Evolutionary conservation across 495 filamentous ascomycete species (phyloP), one percentile per base, ranked within the genome.

Genomic region (Hypoxylon perforatum): DNA sequence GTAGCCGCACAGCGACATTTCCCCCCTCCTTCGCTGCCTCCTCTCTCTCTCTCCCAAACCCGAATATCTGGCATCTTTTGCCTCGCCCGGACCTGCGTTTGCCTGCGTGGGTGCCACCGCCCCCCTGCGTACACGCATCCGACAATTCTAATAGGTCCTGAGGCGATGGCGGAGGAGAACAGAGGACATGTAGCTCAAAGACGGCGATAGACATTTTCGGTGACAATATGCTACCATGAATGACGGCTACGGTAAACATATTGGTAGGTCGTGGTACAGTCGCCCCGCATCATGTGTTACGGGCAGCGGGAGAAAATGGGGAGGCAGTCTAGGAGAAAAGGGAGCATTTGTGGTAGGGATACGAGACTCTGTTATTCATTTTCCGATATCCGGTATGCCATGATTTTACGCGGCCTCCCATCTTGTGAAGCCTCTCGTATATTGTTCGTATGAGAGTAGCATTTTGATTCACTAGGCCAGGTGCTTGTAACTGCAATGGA

Each of bases 251-350:
- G 35, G 46, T 57, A 17, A 19, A 30, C 41, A 9, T 41, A 15
- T 45, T 46, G 14, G 58, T 61, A 57, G 19, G 11, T 50, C 18
- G 41, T 52, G 2, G 25, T 33, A 63, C 54, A 28, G 25, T 47
- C 33, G 21, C 41, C 52, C 47, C 28, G 38, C 33, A 38, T 63
- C 59, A 25, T 54, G 64, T 62, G 42, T 38, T 21, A 68, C 65
- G 33, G 17, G 22, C 22, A 49, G 59, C 48, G 44, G 53, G 48
- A 42, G 47, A 45, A 45, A 45, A 47, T 49, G 53, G 47, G 18
- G 30, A 39, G 39, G 39, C 30, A 42, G 53, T 35, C 58, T 54
- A 55, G 65, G 60, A 59, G 59, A 60, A 56, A 60, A 51, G 50
- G 44, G 50, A 69, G 51, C 25, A 53, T 54, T 33, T 57, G 56